Percentiles rank a stretch among this genome's conserved stretches.
Conservation (phyloP, 2,329 filamentous ascomycete species). For the Hypoxylon rubiginosum region DNA sequence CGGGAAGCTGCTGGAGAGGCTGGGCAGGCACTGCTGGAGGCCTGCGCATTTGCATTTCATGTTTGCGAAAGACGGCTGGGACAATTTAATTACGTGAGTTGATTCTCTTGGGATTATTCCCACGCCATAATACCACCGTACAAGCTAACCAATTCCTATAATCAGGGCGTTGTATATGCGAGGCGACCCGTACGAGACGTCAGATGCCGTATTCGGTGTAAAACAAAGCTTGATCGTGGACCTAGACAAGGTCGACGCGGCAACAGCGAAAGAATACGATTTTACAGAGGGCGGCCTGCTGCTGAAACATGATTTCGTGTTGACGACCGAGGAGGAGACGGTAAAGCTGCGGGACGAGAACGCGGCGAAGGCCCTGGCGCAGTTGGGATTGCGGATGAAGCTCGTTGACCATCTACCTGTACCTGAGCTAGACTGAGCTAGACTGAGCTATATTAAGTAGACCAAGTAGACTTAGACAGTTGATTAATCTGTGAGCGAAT, state of each 20-base stretch:
- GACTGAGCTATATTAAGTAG: too few relatives aligned
- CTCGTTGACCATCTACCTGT: conserved; percentile 82
- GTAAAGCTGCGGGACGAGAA: conserved; percentile 72
- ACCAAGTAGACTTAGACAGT: background rate
- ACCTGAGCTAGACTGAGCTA: conserved; percentile 69
- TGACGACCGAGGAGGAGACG: conserved; percentile 79
- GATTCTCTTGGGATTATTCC: background rate
- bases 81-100: conserved; percentile 85
- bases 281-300: conserved; percentile 74
- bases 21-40: conserved; percentile 82
- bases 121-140: background rate
- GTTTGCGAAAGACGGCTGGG: conserved; percentile 84
- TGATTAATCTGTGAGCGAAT: background rate
- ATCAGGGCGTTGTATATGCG: conserved; percentile 82
- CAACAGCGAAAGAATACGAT: conserved; percentile 71
- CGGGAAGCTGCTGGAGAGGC: conserved; percentile 73
- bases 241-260: conserved; percentile 63
- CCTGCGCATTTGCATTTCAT: conserved; percentile 90
- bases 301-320: conserved; percentile 81
- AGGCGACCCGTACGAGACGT: conserved; percentile 84
- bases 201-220: conserved; percentile 88
- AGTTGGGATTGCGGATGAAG: conserved; percentile 76
- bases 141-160: conserved; percentile 11
- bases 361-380: conserved; percentile 75
- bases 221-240: conserved; percentile 84